phyloP scores from a whole-genome alignment of 2,329 filamentous ascomycete genomes.

The Phaeosphaeria sp. region DNA sequence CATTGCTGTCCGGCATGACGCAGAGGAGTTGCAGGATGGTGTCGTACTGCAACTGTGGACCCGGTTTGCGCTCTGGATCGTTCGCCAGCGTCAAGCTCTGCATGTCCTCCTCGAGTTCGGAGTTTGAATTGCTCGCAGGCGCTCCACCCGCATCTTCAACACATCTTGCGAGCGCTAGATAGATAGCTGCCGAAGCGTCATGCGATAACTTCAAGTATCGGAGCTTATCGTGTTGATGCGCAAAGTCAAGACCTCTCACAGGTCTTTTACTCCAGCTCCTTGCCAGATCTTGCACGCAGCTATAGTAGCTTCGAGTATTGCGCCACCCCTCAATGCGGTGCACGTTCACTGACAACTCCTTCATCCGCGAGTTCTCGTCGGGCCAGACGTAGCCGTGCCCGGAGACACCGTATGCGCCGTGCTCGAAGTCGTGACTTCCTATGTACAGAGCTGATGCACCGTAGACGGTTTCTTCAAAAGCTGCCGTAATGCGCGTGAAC shows the following conservation, averaged over 20 bases:
- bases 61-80: conserved; percentile 28
- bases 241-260: conserved; percentile 81
- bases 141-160: conserved; percentile 60
- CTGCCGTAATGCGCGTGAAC: conserved; percentile 89
- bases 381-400: conserved; percentile 97
- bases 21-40: conserved; percentile 68
- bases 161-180: conserved; percentile 76
- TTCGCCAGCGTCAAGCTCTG: conserved; percentile 34
- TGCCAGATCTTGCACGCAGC: conserved; percentile 74
- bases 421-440: conserved; percentile 70
- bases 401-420: conserved; percentile 60
- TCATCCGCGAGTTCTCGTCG: conserved; percentile 78
- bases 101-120: conserved; percentile 24
- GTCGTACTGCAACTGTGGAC: conserved; percentile 45
- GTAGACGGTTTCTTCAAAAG: conserved; percentile 95
- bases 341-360: conserved; percentile 89
- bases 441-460: conserved; percentile 90
- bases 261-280: conserved; percentile 57
- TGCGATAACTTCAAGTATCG: conserved; percentile 80
- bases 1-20: conserved; percentile 83
- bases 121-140: conserved; percentile 18
- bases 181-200: conserved; percentile 80
- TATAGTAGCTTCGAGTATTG: conserved; percentile 93
- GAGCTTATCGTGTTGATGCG: conserved; percentile 91
- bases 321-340: conserved; percentile 96